Conservation (phyloP, 2,329 filamentous ascomycete genomes). For the Colletotrichum siamense region DNA sequence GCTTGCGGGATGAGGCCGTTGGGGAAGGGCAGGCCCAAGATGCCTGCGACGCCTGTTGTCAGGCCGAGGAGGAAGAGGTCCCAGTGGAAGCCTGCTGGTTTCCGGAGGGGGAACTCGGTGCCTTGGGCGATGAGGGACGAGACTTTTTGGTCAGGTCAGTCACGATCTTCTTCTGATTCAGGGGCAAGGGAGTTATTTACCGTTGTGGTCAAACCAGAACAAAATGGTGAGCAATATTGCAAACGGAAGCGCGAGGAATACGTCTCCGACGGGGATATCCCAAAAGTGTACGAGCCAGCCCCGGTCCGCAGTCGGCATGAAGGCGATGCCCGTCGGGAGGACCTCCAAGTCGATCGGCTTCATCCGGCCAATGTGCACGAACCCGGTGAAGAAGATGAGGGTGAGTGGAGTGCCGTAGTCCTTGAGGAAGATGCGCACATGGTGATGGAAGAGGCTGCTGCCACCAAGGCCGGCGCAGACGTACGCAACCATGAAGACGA, state of each 20-base stretch:
- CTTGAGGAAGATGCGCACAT: conserved; percentile 81
- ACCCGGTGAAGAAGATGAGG: conserved; percentile 87
- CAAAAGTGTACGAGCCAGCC: conserved; percentile 84
- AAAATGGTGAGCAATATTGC: conserved; percentile 81
- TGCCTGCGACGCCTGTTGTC: conserved; percentile 76
- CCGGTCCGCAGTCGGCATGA: conserved; percentile 77
- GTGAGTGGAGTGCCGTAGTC: conserved; percentile 88
- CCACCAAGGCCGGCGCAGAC: conserved; percentile 74
- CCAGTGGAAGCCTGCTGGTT: conserved; percentile 87
- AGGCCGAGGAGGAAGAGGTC: conserved; percentile 81
- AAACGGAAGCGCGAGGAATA: conserved; percentile 89
- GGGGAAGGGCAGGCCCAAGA: conserved; percentile 80
- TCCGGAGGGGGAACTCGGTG: conserved; percentile 80
- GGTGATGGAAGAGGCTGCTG: conserved; percentile 75
- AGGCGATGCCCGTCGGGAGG: conserved; percentile 78
- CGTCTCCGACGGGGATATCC: conserved; percentile 73
- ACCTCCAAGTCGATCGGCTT: conserved; percentile 69
- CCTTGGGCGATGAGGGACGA: conserved; percentile 84
- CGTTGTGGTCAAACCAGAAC: conserved; percentile 91
- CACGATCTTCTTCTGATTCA: accelerated
- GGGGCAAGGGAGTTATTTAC: conserved; percentile 53
- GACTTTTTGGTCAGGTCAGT: conserved; percentile 50
- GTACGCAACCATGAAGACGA: conserved; percentile 81
- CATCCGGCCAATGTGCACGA: conserved; percentile 88
- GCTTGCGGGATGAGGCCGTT: conserved; percentile 86